phyloP scores from a whole-genome alignment of 2,329 filamentous ascomycete species.

The Amylocarpus encephaloides region DNA sequence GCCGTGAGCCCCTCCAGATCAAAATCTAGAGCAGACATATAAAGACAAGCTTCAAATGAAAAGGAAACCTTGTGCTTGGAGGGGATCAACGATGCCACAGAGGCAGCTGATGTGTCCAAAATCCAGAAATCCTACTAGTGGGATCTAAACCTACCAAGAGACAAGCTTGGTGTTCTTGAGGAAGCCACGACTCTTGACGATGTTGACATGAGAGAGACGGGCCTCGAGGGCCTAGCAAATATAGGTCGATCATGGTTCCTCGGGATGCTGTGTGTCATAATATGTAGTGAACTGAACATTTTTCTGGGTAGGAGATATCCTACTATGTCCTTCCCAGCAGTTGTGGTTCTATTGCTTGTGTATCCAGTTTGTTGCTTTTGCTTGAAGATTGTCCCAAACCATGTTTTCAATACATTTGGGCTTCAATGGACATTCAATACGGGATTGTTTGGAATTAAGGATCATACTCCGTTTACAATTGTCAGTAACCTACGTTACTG shows the following conservation, averaged over 20 bases:
- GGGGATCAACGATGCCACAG: constrained; percentile 1
- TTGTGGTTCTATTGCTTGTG: neutral
- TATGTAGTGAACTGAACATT: neutral
- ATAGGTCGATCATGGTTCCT: too few relatives aligned
- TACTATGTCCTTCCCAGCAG: neutral
- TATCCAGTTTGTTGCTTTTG: constrained; percentile 33
- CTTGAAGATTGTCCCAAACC: constrained; percentile 35
- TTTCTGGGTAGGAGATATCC: neutral
- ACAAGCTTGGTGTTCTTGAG: too few relatives aligned
- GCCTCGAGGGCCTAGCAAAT: too few relatives aligned
- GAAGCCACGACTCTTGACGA: too few relatives aligned
- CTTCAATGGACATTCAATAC: constrained; percentile 54
- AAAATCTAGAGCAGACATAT: too few relatives aligned
- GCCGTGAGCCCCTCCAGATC: too few relatives aligned
- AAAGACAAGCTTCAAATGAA: neutral
- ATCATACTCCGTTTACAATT: constrained; percentile 61
- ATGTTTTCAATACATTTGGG: constrained; percentile 42
- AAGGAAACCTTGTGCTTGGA: constrained; percentile 1
- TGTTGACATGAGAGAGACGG: too few relatives aligned
- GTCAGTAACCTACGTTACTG: too few relatives aligned
- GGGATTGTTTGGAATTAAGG: constrained; percentile 64
- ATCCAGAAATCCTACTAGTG: constrained; percentile 20
- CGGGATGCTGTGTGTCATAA: constrained; percentile 10
- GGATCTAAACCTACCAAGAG: constrained; percentile 23
- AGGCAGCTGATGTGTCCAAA: constrained; percentile 12